Conservation (phyloP, 2,329 filamentous ascomycete species). For the Pseudopyricularia cyperi region DNA sequence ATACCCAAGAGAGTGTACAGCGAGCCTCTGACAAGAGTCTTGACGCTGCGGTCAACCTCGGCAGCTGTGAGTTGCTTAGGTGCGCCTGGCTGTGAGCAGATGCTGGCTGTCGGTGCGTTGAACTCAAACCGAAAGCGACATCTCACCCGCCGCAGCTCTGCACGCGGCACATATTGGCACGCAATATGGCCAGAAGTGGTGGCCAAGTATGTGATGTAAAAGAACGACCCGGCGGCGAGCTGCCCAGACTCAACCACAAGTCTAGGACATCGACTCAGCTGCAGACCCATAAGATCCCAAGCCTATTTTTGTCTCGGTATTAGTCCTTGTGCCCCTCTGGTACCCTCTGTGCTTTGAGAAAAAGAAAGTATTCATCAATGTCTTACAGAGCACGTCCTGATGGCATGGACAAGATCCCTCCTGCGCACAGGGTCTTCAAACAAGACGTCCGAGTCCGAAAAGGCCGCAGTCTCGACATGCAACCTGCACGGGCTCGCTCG, state of each 20-base stretch:
- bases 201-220: background rate
- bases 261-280: background rate
- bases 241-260: background rate
- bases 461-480: conserved; percentile 17
- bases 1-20: conserved; percentile 5
- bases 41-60: background rate
- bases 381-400: conserved; percentile 1
- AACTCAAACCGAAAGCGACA: background rate
- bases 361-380: background rate
- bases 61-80: background rate
- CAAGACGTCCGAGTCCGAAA: conserved; percentile 11
- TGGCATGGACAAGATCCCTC: background rate
- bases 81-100: background rate
- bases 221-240: background rate
- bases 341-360: background rate
- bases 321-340: background rate
- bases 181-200: background rate
- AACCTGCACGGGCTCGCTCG: conserved; percentile 2
- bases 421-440: background rate
- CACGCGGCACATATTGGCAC: background rate
- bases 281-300: conserved; percentile 1
- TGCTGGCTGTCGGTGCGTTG: background rate
- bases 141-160: background rate
- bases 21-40: background rate
- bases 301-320: background rate